Percentiles rank a stretch among this genome's conserved stretches.
phyloP scores from a whole-genome alignment of 306 rosid genomes.

The Prunus campanulata region DNA sequence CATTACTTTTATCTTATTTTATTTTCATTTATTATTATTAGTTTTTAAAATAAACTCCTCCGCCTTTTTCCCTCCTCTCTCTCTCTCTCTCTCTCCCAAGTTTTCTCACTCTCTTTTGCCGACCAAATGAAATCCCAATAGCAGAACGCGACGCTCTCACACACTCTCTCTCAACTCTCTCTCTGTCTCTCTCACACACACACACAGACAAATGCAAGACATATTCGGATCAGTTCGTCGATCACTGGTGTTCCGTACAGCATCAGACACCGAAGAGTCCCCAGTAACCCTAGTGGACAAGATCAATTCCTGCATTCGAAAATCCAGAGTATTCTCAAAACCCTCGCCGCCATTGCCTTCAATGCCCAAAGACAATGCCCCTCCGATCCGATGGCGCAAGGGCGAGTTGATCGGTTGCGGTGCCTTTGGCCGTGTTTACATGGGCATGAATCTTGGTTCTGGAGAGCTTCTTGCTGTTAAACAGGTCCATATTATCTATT shows the following conservation, averaged over 20 bases:
- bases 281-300: conserved; percentile 65
- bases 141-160: conserved; percentile 17
- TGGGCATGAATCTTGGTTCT: conserved; percentile 99
- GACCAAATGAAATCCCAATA: conserved; percentile 24
- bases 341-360: conserved; percentile 44
- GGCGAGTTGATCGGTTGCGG: conserved; percentile 99
- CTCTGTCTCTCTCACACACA: not conserved
- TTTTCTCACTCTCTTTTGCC: conserved; percentile 14
- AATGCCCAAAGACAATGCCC: conserved; percentile 38
- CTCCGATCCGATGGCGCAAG: conserved; percentile 95
- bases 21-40: conserved; percentile 33
- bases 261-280: conserved; percentile 58
- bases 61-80: conserved; percentile 50
- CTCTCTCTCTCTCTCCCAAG: conserved; percentile 27
- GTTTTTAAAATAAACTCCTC: conserved; percentile 30
- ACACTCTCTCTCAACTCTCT: too few relatives aligned
- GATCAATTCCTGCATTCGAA: conserved; percentile 70
- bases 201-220: conserved; percentile 62
- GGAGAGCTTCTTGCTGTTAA: conserved; percentile 99
- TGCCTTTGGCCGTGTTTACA: conserved; percentile 96
- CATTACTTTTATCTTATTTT: not conserved
- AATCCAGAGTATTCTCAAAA: conserved; percentile 81
- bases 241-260: conserved; percentile 82
- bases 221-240: conserved; percentile 96
- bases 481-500: conserved; percentile 45